Base-by-base conservation (phyloP, 2,329 filamentous ascomycete species). In the Fusarium temperatum region DNA sequence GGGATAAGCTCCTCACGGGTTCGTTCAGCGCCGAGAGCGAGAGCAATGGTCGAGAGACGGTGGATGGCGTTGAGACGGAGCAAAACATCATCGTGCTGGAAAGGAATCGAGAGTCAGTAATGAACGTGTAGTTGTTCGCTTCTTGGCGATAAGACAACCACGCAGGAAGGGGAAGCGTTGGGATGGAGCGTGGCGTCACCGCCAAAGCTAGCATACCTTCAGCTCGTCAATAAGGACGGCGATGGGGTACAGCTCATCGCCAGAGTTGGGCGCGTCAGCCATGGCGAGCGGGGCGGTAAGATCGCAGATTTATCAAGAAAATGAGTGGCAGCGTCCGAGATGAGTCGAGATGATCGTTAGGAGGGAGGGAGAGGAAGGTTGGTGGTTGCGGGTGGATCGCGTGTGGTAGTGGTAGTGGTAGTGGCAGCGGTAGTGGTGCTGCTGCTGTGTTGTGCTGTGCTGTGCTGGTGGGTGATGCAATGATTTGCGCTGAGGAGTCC, bases 141-240 rank as follows among this genome's bases (percentile, higher is more conserved):
- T 50, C 36, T 32, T 63, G 54, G 58, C 66, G 64, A 60, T 61
- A 66, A 58, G 72, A 48, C 67, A 65, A 53, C 61, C 65, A 64
- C 54, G 60, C 64, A 62, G 68, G 41, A 35, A 51, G 51, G 44
- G 45, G 66, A 54, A 66, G 70, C 39, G 56, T 42, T 47, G 68
- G 42, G 67, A 64, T 55, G 59, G 63, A 73, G 64, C 72, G 71
- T 75, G 73, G 69, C 73, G 72, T 78, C 70, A 77, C 72, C 75
- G 76, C 80, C 84, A 80, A 72, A 75, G 28, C 56, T 64, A 55
- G 59, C 68, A 72, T 90, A 98, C 95, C 94, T 98, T 99, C 82
- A 99, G 90, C 90, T 99, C 96, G 85, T 99, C 96, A 86, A 99
- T 99, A 85, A 99, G 92, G 78, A 99, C 96, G 82, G 97, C 96